phyloP scores from a whole-genome alignment of 2,329 filamentous ascomycete genomes.

The Cytospora paraplurivora region DNA sequence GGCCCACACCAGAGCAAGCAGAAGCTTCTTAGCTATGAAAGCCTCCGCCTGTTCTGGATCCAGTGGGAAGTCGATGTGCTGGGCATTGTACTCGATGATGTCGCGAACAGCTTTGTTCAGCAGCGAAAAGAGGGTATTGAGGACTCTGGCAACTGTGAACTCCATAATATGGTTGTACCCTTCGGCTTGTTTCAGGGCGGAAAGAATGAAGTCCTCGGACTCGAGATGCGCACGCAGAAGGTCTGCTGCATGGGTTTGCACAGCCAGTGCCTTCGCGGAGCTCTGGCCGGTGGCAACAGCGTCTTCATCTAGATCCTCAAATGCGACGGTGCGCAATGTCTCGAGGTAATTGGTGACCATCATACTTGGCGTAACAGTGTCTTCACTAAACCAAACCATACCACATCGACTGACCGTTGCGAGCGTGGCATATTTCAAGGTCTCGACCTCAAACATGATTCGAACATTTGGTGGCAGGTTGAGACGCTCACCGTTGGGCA shows the following conservation, averaged over 20 bases:
- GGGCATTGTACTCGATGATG: conserved; percentile 92
- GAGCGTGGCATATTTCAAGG: conserved; percentile 92
- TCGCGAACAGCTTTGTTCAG: conserved; percentile 92
- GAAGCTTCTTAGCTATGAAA: conserved; percentile 89
- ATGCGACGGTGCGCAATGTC: conserved; percentile 76
- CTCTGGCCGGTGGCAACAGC: conserved; percentile 74
- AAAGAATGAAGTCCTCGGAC: conserved; percentile 77
- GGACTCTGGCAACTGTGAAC: conserved; percentile 85
- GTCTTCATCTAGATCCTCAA: conserved; percentile 96
- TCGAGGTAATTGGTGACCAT: conserved; percentile 91
- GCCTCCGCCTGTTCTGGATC: conserved; percentile 87
- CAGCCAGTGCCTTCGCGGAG: conserved; percentile 74
- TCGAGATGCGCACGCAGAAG: conserved; percentile 75
- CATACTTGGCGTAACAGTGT: conserved; percentile 91
- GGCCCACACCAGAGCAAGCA: conserved; percentile 92
- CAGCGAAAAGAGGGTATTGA: conserved; percentile 92
- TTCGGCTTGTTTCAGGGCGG: conserved; percentile 74
- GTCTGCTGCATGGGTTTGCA: conserved; percentile 79
- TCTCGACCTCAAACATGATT: conserved; percentile 99
- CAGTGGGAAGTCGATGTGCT: conserved; percentile 91
- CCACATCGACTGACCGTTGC: conserved; percentile 99
- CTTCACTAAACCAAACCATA: conserved; percentile 99
- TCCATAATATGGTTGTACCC: conserved; percentile 97
- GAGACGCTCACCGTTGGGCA: conserved; percentile 97
- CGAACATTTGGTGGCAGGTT: conserved; percentile 93